Percentiles rank a stretch among this genome's conserved stretches.
Evolutionary conservation across 768 basidiomycete genomes (phyloP).

Genomic region (Boletus sp.): DNA sequence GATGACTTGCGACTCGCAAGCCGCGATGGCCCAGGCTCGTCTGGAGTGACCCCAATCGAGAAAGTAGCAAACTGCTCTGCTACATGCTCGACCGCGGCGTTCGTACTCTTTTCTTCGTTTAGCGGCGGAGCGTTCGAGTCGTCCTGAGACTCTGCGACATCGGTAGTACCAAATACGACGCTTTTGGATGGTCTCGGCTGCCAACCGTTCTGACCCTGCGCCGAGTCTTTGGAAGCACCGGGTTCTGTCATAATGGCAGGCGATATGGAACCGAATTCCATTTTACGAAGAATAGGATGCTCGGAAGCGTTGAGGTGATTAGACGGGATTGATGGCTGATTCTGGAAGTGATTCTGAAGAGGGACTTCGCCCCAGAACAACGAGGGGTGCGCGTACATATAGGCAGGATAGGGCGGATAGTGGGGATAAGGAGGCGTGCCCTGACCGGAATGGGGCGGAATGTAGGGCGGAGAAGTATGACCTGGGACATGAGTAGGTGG

Average conservation of each 20-base stretch:
- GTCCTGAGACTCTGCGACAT: slow-evolving; percentile 24
- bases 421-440: slow-evolving; percentile 36
- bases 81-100: slow-evolving; percentile 14
- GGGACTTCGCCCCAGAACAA: slow-evolving; percentile 37
- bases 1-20: slow-evolving; percentile 28
- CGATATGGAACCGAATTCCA: slow-evolving; percentile 18
- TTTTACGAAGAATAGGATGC: slow-evolving; percentile 5
- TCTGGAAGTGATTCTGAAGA: slow-evolving; percentile 20
- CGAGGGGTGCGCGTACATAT: slow-evolving; percentile 37
- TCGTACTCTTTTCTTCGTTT: slow-evolving; percentile 10
- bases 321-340: slow-evolving; percentile 10
- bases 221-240: background rate
- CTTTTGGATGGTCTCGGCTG: slow-evolving; percentile 19
- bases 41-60: slow-evolving; percentile 45
- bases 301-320: slow-evolving; percentile 14
- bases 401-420: slow-evolving; percentile 35
- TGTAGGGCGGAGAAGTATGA: slow-evolving; percentile 26
- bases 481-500: slow-evolving; percentile 18
- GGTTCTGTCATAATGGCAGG: slow-evolving; percentile 17
- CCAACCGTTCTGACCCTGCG: slow-evolving; percentile 5
- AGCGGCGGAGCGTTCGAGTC: background rate
- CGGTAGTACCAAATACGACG: slow-evolving; percentile 56
- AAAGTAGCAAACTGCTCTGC: slow-evolving; percentile 37
- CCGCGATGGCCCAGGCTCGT: slow-evolving; percentile 32
- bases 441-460: slow-evolving; percentile 25